phyloP scores from a whole-genome alignment of 1,284 basidiomycete genomes.

The Exobasidium cylindrosporum region DNA sequence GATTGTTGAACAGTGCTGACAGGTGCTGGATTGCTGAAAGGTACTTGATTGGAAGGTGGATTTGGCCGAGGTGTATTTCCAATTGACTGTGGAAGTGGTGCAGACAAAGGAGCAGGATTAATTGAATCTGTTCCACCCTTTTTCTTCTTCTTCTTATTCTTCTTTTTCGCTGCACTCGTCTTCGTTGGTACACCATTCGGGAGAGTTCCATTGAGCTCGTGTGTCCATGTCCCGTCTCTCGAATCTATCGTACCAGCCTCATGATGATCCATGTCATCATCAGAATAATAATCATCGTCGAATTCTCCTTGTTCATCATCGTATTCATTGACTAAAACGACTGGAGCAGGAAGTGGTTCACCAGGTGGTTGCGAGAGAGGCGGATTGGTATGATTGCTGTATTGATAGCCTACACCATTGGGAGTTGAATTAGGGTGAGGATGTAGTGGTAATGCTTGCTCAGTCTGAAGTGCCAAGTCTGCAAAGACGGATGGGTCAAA shows the following conservation, averaged over 20 bases:
- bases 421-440: conserved; percentile 33
- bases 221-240: neutral
- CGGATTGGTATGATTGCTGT: conserved; percentile 22
- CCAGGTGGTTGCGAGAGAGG: conserved; percentile 42
- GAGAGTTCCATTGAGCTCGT: neutral
- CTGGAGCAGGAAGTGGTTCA: conserved; percentile 41
- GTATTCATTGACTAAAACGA: conserved; percentile 50
- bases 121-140: conserved; percentile 34
- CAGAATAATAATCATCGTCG: conserved; percentile 47
- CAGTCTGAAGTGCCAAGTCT: conserved; percentile 44
- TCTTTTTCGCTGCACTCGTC: conserved; percentile 22
- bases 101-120: conserved; percentile 50
- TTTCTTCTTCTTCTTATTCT: conserved; percentile 62
- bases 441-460: conserved; percentile 37
- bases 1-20: neutral
- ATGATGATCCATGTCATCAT: conserved; percentile 41
- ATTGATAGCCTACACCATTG: conserved; percentile 1
- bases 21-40: conserved; percentile 14
- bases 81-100: conserved; percentile 41
- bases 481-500: conserved; percentile 52
- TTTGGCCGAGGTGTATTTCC: conserved; percentile 21
- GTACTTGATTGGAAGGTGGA: conserved; percentile 27
- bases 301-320: conserved; percentile 43
- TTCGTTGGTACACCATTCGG: neutral
- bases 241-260: conserved; percentile 15